Conservation (phyloP, 345 rosid species). For the Acer saccharum region DNA sequence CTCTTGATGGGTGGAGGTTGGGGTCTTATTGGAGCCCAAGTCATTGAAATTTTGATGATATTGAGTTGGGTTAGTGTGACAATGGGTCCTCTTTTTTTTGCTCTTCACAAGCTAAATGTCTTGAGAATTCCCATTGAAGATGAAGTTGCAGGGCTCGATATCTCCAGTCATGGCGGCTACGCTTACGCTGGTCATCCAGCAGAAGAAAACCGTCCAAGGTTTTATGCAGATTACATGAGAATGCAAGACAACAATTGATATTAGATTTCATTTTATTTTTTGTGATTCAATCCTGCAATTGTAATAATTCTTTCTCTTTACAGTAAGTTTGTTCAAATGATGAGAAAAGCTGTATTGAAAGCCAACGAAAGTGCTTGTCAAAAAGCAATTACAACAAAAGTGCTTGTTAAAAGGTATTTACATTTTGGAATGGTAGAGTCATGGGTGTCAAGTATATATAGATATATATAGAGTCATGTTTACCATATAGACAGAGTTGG, state of each 20-base stretch:
- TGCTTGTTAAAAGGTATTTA: slow-evolving; percentile 11
- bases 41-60: slow-evolving; percentile 44
- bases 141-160: slow-evolving; percentile 58
- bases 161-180: slow-evolving; percentile 62
- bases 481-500: slow-evolving; percentile 15
- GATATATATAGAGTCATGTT: slow-evolving; percentile 5
- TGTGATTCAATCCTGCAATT: too few species aligned
- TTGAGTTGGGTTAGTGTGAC: slow-evolving; percentile 49
- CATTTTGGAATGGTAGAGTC: slow-evolving; percentile 4
- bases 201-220: slow-evolving; percentile 37
- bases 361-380: not conserved
- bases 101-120: slow-evolving; percentile 44
- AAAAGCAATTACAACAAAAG: not conserved
- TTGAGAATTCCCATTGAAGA: slow-evolving; percentile 51
- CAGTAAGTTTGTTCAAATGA: not conserved
- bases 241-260: slow-evolving; percentile 25
- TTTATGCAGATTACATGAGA: slow-evolving; percentile 37
- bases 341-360: not conserved
- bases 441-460: not conserved
- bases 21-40: slow-evolving; percentile 54
- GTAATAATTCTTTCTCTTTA: not conserved
- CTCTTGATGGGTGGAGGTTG: slow-evolving; percentile 65
- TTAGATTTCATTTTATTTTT: not conserved
- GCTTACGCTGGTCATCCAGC: slow-evolving; percentile 43
- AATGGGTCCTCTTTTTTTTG: slow-evolving; percentile 62